These are phyloP conservation scores for Penicillium soppii DNA, from an alignment of 495 filamentous ascomycete species.

Conservation along the genomic window DNA sequence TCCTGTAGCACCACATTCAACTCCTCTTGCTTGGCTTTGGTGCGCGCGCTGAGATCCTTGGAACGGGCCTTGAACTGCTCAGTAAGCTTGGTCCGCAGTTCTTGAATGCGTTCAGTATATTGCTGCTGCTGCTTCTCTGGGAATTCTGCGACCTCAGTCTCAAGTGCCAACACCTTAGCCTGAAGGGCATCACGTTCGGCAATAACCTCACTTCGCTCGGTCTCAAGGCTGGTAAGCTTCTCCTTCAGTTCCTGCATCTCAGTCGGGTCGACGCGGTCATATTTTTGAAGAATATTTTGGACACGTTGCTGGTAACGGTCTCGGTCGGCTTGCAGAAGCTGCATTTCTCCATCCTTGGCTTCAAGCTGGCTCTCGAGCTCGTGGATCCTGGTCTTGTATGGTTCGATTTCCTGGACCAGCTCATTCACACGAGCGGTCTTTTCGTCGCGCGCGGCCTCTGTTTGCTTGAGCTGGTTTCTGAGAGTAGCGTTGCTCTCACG, in stretches of 20 bases:
- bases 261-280: conserved; percentile 89
- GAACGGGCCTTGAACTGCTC: conserved; percentile 62
- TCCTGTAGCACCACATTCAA: conserved; percentile 46
- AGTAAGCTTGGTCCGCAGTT: conserved; percentile 51
- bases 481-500: conserved; percentile 89
- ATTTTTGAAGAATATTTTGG: conserved; percentile 92
- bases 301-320: conserved; percentile 91
- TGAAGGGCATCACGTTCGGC: conserved; percentile 59
- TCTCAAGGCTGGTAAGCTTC: conserved; percentile 59
- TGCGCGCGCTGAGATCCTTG: conserved; percentile 49
- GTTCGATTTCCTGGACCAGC: conserved; percentile 73
- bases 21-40: conserved; percentile 50
- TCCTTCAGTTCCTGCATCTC: conserved; percentile 85
- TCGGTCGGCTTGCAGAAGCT: conserved; percentile 78
- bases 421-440: conserved; percentile 73
- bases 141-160: conserved; percentile 48
- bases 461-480: conserved; percentile 78
- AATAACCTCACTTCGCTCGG: conserved; percentile 67
- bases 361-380: conserved; percentile 78
- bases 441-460: conserved; percentile 68
- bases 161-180: conserved; percentile 46
- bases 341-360: conserved; percentile 81
- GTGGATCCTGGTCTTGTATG: conserved; percentile 71
- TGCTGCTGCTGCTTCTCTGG: conserved; percentile 50
- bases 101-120: conserved; percentile 48